phyloP scores from a whole-genome alignment of 2,329 filamentous ascomycete species.

The Mollisia scopiformis region DNA sequence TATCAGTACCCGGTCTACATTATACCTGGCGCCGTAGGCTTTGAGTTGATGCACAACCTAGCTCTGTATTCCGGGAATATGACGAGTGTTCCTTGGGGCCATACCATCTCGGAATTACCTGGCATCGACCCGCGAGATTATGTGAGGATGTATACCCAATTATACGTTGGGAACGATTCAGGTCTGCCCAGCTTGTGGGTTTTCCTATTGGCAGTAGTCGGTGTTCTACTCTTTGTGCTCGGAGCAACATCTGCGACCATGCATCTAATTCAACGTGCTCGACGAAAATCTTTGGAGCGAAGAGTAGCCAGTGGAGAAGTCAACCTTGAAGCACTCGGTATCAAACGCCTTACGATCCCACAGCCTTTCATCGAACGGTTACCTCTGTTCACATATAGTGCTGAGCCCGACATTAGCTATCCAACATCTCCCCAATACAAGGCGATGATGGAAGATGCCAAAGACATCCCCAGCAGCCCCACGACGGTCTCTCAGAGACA shows the following conservation, averaged over 20 bases:
- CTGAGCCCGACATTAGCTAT: constrained; percentile 49
- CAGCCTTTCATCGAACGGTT: constrained; percentile 70
- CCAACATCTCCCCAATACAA: constrained; percentile 39
- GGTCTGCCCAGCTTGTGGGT: constrained; percentile 77
- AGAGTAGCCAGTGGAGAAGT: constrained; percentile 79
- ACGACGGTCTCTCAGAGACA: background rate
- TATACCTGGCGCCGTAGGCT: constrained; percentile 69
- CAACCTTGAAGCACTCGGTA: constrained; percentile 83
- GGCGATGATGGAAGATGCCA: background rate
- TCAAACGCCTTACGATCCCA: constrained; percentile 81
- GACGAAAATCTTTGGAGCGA: constrained; percentile 67
- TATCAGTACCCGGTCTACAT: constrained; percentile 84
- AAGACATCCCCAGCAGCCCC: background rate
- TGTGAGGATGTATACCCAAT: constrained; percentile 61
- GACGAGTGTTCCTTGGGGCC: constrained; percentile 59
- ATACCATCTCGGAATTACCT: constrained; percentile 58
- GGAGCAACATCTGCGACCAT: constrained; percentile 69
- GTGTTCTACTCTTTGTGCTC: constrained; percentile 70
- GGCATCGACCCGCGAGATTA: constrained; percentile 59
- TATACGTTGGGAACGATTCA: constrained; percentile 50
- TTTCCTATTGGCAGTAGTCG: constrained; percentile 73
- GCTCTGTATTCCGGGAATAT: constrained; percentile 79
- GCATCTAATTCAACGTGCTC: constrained; percentile 75
- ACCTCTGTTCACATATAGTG: constrained; percentile 77
- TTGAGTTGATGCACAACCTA: constrained; percentile 70